phyloP scores from a whole-genome alignment of 176 grass and related monocot genomes.

The Triticum dicoccoides region DNA sequence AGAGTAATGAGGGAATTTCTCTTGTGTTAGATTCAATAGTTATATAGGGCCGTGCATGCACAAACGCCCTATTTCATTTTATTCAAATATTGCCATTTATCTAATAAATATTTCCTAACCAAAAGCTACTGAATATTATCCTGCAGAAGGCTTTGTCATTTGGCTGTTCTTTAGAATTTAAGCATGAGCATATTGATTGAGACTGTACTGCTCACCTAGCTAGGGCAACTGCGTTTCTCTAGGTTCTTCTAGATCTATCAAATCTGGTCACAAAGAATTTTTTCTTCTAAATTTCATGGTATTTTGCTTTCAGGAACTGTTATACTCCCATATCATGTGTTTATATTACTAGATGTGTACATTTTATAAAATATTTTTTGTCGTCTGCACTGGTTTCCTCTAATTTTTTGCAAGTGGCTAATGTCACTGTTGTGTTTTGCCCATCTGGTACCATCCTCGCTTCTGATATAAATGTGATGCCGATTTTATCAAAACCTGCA shows the following conservation, averaged over 20 bases:
- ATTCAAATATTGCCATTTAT: not conserved
- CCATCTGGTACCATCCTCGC: not conserved
- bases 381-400: not conserved
- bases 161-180: not conserved
- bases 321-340: not conserved
- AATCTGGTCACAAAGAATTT: not conserved
- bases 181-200: not conserved
- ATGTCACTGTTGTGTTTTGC: not conserved
- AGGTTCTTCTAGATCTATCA: not conserved
- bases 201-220: not conserved
- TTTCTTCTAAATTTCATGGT: not conserved
- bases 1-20: not conserved
- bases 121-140: not conserved
- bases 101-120: not conserved
- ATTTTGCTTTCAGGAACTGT: not conserved
- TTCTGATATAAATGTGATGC: not conserved
- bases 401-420: not conserved
- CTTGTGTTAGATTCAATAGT: not conserved
- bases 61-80: not conserved
- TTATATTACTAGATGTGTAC: not conserved
- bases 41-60: not conserved
- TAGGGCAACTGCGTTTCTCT: not conserved
- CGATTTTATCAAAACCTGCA: not conserved
- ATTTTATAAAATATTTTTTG: not conserved
- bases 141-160: not conserved